Conservation (phyloP, 352 stramenopile species). For the Globisporangium rhizosaccharum region DNA sequence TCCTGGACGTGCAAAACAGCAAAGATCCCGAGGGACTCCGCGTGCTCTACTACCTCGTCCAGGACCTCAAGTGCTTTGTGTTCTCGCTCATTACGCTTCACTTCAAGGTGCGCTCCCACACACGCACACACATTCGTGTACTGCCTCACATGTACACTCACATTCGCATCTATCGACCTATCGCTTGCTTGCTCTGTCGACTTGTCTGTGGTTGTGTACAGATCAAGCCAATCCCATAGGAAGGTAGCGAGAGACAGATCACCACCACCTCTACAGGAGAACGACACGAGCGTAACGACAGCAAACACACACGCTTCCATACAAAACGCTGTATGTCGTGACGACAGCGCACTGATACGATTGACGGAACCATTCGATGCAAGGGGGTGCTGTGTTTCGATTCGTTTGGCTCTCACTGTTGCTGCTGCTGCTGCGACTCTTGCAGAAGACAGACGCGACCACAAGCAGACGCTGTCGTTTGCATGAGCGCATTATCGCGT, state of each 20-base stretch:
- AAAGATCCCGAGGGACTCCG: conserved; percentile 93
- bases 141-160: background rate
- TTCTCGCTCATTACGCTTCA: conserved; percentile 96
- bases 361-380: no score
- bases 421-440: no score
- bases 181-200: background rate
- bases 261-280: background rate
- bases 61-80: conserved; percentile 96
- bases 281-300: no score
- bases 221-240: conserved; percentile 92
- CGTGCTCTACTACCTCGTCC: conserved; percentile 96
- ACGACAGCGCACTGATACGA: no score
- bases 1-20: conserved; percentile 94
- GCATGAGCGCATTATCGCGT: background rate
- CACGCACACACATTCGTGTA: background rate
- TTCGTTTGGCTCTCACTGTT: no score
- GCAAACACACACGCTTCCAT: no score
- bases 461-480: background rate
- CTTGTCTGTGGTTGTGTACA: conserved; percentile 22
- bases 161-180: background rate
- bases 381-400: no score
- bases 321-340: no score
- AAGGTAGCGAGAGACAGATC: background rate
- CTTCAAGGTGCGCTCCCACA: conserved; percentile 84
- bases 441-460: background rate